Conservation (phyloP, 495 filamentous ascomycete genomes). For the Talaromyces adpressus region DNA sequence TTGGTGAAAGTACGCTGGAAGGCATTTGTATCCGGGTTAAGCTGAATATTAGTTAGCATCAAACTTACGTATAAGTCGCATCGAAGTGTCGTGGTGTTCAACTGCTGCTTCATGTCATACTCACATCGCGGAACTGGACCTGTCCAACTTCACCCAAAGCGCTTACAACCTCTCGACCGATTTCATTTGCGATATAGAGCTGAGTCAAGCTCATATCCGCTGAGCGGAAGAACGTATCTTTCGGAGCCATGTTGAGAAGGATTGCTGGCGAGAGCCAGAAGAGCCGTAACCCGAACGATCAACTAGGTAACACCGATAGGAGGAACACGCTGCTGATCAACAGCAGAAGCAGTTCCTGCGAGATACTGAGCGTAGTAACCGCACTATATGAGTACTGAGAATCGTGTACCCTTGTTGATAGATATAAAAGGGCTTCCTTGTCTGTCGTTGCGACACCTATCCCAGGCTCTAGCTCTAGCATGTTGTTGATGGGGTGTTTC, state of each 20-base stretch:
- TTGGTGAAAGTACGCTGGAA: conserved; percentile 97
- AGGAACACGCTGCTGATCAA: not conserved
- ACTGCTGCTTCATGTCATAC: conserved; percentile 16
- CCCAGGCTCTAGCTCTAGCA: not conserved
- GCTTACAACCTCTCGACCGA: conserved; percentile 93
- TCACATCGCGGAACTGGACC: conserved; percentile 94
- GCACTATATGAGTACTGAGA: not conserved
- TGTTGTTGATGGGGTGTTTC: not conserved
- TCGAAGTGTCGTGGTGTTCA: not conserved
- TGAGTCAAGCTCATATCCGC: conserved; percentile 99
- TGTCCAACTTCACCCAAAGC: conserved; percentile 92
- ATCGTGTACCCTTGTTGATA: not conserved
- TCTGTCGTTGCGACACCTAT: not conserved
- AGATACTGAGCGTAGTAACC: not conserved
- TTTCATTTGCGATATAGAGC: conserved; percentile 98
- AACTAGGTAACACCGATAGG: not conserved
- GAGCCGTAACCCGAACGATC: not conserved
- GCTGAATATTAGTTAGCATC: conserved; percentile 38
- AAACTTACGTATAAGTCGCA: not conserved
- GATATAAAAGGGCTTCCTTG: not conserved
- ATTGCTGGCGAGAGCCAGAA: not conserved
- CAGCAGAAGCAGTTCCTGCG: not conserved
- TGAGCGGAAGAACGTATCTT: conserved; percentile 98
- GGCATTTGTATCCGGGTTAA: conserved; percentile 85
- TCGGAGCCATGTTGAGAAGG: conserved; percentile 39